Evolutionary conservation across 2,329 filamentous ascomycete genomes (phyloP), one percentile per base, ranked within the genome.

Genomic region (Scopulariopsis brevicaulis): DNA sequence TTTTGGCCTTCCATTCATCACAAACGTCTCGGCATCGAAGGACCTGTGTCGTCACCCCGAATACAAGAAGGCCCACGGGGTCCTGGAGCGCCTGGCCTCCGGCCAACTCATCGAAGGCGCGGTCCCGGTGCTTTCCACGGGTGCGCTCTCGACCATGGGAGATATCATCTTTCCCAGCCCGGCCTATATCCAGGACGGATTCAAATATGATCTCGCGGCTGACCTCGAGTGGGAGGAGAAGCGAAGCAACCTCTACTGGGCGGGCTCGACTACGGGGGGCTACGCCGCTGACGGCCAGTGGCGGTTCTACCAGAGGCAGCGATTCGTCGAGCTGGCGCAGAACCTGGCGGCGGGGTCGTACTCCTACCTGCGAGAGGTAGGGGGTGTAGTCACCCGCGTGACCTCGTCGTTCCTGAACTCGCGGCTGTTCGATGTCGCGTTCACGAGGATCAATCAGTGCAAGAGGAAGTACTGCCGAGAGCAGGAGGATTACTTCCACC

Each of bases 111-210:
- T 76, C 0, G 62, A 74, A 35, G 72, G 69, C 0, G 34, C 69
- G 1, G 70, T 78, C 0, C 80, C 79, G 0, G 65, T 82, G 0
- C 67, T 82, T 0, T 76, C 78, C 1, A 73, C 70, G 0, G 75
- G 74, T 1, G 63, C 71, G 0, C 70, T 68, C 0, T 77, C 75
- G 0, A 75, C 76, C 0, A 77, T 80, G 71, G 70, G 71, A 20
- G 79, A 82, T 50, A 74, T 84, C 0, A 59, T 82, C 4, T 74
- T 75, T 25, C 81, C 81, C 0, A 77, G 75, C 52, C 72, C 79
- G 0, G 74, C 74, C 1, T 82, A 82, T 60, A 63, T 72, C n/a
- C 68, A 73, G 59, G 18, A 66, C 1, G 67, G 73, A 50, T 73
- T 77, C 34, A 60, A 63, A 4, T 82, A 82, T 62, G 64, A 73